Evolutionary conservation across 2,329 filamentous ascomycete species (phyloP).

Genomic region (Penicillium italicum): DNA sequence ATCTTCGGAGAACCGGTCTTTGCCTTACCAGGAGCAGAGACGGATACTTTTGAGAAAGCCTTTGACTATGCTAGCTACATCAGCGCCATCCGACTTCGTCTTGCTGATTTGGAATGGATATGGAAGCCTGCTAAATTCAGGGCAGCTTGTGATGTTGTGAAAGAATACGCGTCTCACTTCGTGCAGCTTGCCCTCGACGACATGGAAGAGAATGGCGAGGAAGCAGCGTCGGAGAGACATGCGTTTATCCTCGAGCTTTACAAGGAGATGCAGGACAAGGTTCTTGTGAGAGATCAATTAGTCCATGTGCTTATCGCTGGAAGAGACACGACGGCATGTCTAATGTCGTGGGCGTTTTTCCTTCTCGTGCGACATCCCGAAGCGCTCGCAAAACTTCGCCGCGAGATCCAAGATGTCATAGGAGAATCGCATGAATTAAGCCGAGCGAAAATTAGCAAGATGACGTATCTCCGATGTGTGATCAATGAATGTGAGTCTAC

Average conservation of each 20-base stretch:
- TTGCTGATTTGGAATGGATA: constrained; percentile 4
- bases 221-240: not conserved
- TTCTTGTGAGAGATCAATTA: constrained; percentile 17
- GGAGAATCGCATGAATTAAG: not conserved
- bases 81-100: constrained; percentile 1
- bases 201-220: not conserved
- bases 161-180: constrained; percentile 1
- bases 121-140: constrained; percentile 1
- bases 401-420: constrained; percentile 30
- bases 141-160: not conserved
- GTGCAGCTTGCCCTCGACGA: constrained; percentile 1
- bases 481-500: constrained; percentile 47
- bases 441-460: constrained; percentile 18
- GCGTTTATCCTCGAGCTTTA: constrained; percentile 16
- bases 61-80: not conserved
- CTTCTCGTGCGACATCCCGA: constrained; percentile 47
- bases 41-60: not conserved
- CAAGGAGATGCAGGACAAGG: constrained; percentile 22
- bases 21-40: not conserved
- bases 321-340: constrained; percentile 29
- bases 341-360: constrained; percentile 28
- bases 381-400: constrained; percentile 43
- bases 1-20: not conserved
- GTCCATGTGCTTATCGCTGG: constrained; percentile 24
- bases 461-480: constrained; percentile 68